Base-by-base conservation (phyloP, 1,139 yeast species). In the Geotrichum phurueaensis region DNA sequence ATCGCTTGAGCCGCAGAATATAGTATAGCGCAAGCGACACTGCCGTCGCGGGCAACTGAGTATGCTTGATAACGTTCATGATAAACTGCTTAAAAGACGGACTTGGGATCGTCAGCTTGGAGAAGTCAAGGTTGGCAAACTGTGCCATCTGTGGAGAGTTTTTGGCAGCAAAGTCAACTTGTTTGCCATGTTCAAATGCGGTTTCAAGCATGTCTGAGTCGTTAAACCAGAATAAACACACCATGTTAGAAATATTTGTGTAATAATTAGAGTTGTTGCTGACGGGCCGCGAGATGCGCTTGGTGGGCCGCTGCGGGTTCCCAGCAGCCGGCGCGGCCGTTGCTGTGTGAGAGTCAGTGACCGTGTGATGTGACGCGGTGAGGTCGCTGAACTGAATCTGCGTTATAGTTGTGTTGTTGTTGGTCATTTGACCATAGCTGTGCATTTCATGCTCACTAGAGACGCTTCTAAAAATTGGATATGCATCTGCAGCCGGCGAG, bases 1-100 rank as follows among this genome's bases (percentile, higher is more conserved):
- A 56, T 29, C 61, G 61, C 58, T 75, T 72, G 57, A 73, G 70
- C 9, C 76, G 69, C 54, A 65, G 63, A 57, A 76, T 68, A 67
- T 74, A 75, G 36, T 73, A 67, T 50, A 76, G 63, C 0, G 78
- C 77, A 39, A 72, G 67, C 15, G 73, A 69, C 48, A 75, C 71
- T 1, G 75, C 73, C 5, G 73, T 66, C 25, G 71, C 70, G 3
- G 78, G 73, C 27, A 76, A 67, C 56, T 71, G 71, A 13, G 77
- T 72, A 43, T 72, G 70, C 54, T 66, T 62, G 45, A 75, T 66
- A 5, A 75, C 66, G 22, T 64, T 64, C n/a, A 63, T 48, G 18
- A 71, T 67, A 62, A 71, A 73, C 53, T 66, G 63, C 54, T 67
- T 62, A 59, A 67, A 70, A 15, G 62, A 60, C 7, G 55, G 27